These are phyloP conservation scores for Diplodia scrobiculata DNA, from an alignment of 2,329 filamentous ascomycete genomes.

Conservation along the genomic window DNA sequence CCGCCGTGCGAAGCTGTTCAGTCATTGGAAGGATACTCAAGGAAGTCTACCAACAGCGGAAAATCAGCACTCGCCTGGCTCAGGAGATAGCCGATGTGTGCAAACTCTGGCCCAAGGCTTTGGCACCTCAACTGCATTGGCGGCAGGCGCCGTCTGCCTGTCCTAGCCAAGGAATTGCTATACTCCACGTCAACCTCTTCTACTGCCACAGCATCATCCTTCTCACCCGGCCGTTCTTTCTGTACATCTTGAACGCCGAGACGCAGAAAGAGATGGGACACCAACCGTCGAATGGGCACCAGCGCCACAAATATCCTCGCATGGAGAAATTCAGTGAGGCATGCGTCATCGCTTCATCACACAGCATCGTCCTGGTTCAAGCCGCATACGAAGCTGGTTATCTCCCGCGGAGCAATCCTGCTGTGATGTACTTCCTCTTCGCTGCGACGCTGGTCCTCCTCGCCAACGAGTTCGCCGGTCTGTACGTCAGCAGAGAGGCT, in stretches of 20 bases:
- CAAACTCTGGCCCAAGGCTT: conserved; percentile 55
- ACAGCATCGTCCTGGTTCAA: conserved; percentile 46
- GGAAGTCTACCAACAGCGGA: conserved; percentile 62
- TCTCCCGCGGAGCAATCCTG: conserved; percentile 45
- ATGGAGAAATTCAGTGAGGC: conserved; percentile 55
- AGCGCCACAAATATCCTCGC: conserved; percentile 34
- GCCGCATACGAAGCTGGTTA: conserved; percentile 48
- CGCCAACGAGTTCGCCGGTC: conserved; percentile 45
- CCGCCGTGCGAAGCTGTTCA: conserved; percentile 60
- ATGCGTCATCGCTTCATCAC: conserved; percentile 47
- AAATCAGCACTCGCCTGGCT: conserved; percentile 60
- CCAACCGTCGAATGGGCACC: conserved; percentile 33
- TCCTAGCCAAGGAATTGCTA: conserved; percentile 58
- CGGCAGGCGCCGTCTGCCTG: conserved; percentile 51
- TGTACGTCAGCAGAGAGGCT: conserved; percentile 41
- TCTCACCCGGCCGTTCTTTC: conserved; percentile 65
- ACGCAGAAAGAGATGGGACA: conserved; percentile 43
- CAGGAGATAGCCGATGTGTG: conserved; percentile 60
- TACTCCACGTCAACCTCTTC: conserved; percentile 64
- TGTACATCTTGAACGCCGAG: conserved; percentile 57
- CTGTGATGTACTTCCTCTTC: conserved; percentile 49
- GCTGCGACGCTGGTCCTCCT: conserved; percentile 46
- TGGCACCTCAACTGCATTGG: conserved; percentile 56
- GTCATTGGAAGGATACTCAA: conserved; percentile 62
- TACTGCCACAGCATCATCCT: conserved; percentile 66